These are phyloP conservation scores for Chrysanthemum makinoi DNA, from an alignment of 129 eudicot species.

Conservation along the genomic window DNA sequence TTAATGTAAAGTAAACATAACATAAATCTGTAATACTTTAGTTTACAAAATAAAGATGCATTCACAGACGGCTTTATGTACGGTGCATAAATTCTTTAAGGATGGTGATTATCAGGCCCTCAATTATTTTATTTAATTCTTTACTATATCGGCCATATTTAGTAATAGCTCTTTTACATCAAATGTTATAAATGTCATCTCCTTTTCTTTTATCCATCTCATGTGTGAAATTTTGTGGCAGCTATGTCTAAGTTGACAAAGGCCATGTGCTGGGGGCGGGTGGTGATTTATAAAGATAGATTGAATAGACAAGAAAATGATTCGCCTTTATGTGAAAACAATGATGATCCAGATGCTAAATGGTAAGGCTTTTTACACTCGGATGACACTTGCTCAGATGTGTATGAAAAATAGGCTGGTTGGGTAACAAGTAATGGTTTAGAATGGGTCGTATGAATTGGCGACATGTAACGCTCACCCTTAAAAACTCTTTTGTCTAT, in stretches of 20 bases:
- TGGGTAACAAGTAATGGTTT: no score
- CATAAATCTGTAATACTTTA: neutral
- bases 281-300: slow-evolving; percentile 35
- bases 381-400: neutral
- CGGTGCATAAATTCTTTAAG: no score
- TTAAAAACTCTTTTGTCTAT: no score
- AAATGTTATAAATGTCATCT: neutral
- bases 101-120: no score
- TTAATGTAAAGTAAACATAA: neutral
- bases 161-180: no score
- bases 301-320: slow-evolving; percentile 28
- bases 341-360: slow-evolving; percentile 35
- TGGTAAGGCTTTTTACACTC: slow-evolving; percentile 13
- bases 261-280: slow-evolving; percentile 56
- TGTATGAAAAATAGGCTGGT: neutral
- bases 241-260: slow-evolving; percentile 52
- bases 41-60: neutral
- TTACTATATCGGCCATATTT: no score
- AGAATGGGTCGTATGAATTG: no score
- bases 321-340: slow-evolving; percentile 27
- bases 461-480: no score
- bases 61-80: neutral
- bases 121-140: no score
- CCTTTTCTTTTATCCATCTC: neutral
- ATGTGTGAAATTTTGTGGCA: slow-evolving; percentile 30